phyloP scores from a whole-genome alignment of 2,329 filamentous ascomycete genomes.

The Capronia americana region DNA sequence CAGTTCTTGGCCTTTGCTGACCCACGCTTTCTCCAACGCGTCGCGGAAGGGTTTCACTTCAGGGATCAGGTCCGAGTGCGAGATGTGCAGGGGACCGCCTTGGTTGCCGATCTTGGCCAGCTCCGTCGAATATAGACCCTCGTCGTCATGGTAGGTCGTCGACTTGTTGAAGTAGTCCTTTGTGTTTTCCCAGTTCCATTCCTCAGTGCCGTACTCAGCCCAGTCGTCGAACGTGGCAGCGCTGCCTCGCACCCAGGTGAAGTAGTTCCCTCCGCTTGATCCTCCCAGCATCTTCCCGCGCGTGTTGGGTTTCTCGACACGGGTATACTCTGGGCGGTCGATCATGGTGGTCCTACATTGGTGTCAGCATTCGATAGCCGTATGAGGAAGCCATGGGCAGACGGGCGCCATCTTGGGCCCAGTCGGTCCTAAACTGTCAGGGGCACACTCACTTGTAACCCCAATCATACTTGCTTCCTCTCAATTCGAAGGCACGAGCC shows the following conservation, averaged over 20 bases:
- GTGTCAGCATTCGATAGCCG: no score
- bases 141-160: constrained; percentile 65
- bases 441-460: background rate
- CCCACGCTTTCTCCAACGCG: constrained; percentile 57
- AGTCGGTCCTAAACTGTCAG: no score
- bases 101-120: constrained; percentile 58
- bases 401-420: no score
- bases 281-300: constrained; percentile 66
- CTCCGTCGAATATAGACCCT: constrained; percentile 52
- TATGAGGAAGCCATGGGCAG: no score
- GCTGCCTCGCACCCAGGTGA: constrained; percentile 67
- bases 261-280: constrained; percentile 66
- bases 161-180: constrained; percentile 62
- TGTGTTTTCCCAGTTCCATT: constrained; percentile 64
- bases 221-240: constrained; percentile 63
- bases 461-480: constrained; percentile 61
- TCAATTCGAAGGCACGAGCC: constrained; percentile 59
- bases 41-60: constrained; percentile 58
- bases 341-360: constrained; percentile 67
- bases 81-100: constrained; percentile 60
- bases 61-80: constrained; percentile 61
- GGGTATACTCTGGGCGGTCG: constrained; percentile 64
- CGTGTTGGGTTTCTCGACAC: constrained; percentile 69
- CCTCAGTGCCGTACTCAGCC: constrained; percentile 53
- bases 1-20: constrained; percentile 57